Base-by-base conservation (phyloP, 257 asterid genomes). In the Leonotis leonurus region DNA sequence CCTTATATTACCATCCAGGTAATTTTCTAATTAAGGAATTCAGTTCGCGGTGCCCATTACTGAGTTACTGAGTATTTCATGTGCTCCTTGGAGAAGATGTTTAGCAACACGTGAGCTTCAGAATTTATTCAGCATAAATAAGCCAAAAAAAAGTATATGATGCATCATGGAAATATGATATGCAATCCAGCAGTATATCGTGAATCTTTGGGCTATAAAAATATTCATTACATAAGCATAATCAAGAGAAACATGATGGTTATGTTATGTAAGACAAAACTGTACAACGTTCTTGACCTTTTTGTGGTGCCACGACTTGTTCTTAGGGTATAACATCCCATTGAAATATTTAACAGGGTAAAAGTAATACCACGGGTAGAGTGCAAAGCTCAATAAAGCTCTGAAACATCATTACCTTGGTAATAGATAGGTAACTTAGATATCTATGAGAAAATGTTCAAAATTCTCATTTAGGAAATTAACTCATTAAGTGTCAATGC, bases 261-360 rank as follows among this genome's bases (percentile, higher is more conserved):
- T n/a, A n/a, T n/a, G 20, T n/a, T 50, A 22, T 39, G 25, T 32
- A 55, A 50, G 37, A 33, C 57, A 64, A 56, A 57, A 8, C 56
- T n/a, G 55, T 44, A 60, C 40, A 32, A 24, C 44, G 67, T 68
- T 36, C 53, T 49, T 65, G 60, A 24, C 37, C 40, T 64, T 62
- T 54, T 57, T 56, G 21, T 55, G 65, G 48, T 50, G 12, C 49
- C n/a, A n/a, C n/a, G 52, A 52, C 56, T 40, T 39, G 41, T 39
- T 50, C 10, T 30, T 18, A 10, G 45, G 29, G 32, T 49, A 49
- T 29, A n/a, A 36, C 10, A 41, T 26, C 22, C 36, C 10, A 40
- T 57, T 8, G 45, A 33, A 3, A 14, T 12, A 37, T n/a, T n/a
- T n/a, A n/a, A n/a, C n/a, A n/a, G n/a, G n/a, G n/a, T n/a, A n/a